A percentile compares a stretch with the other conserved stretches of the same genome.
Evolutionary conservation across 768 basidiomycete genomes (phyloP).

Genomic region (Exsudoporus frostii): DNA sequence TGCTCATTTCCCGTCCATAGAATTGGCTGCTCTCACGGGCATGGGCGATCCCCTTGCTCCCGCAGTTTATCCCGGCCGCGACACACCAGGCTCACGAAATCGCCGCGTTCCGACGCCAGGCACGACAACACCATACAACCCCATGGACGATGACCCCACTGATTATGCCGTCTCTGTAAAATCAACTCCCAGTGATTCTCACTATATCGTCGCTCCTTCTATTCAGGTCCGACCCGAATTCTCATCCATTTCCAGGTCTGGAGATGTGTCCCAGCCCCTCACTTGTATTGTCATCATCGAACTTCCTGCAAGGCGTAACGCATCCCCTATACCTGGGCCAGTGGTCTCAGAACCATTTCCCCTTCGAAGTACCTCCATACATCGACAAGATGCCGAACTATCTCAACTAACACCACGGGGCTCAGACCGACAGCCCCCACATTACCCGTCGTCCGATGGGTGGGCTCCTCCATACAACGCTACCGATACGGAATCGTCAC

Average conservation of each 20-base stretch:
- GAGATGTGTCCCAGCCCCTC: slow-evolving; percentile 72
- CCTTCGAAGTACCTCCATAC: slow-evolving; percentile 26
- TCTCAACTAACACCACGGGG: slow-evolving; percentile 8
- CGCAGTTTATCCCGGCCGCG: slow-evolving; percentile 66
- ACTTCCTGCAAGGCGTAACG: slow-evolving; percentile 71
- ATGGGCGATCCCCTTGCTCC: slow-evolving; percentile 64
- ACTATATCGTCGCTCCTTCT: slow-evolving; percentile 85
- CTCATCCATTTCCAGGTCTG: slow-evolving; percentile 69
- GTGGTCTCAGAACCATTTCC: slow-evolving; percentile 47
- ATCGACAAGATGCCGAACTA: slow-evolving; percentile 23
- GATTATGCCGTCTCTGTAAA: slow-evolving; percentile 54
- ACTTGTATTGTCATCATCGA: slow-evolving; percentile 95
- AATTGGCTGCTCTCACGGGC: slow-evolving; percentile 91
- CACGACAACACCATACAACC: slow-evolving; percentile 47
- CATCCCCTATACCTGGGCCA: slow-evolving; percentile 51
- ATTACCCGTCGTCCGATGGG: slow-evolving; percentile 18
- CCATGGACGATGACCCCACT: slow-evolving; percentile 82
- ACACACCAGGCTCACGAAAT: slow-evolving; percentile 42
- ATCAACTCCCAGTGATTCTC: slow-evolving; percentile 45
- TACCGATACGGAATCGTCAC: slow-evolving; percentile 34
- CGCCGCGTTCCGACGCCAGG: slow-evolving; percentile 22
- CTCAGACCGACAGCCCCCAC: slow-evolving; percentile 17
- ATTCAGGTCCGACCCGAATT: slow-evolving; percentile 96
- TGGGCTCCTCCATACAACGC: slow-evolving; percentile 28
- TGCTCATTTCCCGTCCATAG: slow-evolving; percentile 41